Evolutionary conservation across 106 monocot genomes (phyloP), one percentile per base, ranked within the genome.

Genomic region (Dendrobium catenatum): DNA sequence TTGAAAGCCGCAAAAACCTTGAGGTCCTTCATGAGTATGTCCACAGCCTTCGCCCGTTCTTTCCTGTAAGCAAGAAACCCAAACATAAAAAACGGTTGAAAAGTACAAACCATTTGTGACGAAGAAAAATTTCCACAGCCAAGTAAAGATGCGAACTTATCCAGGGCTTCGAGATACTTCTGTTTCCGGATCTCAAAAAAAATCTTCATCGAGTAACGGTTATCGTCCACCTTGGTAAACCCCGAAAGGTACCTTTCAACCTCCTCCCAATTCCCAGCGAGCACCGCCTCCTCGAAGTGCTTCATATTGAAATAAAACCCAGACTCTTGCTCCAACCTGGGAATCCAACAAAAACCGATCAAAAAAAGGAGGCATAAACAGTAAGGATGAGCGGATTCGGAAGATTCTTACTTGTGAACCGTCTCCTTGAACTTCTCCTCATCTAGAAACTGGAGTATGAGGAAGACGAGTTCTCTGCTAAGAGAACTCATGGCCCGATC

Each of bases 151-250:
- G 75, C 8, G 64, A 33, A 90, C 89, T 83, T 87, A 29, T 90
- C 89, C 4, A 90, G 78, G 61, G 89, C 89, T 76, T 90, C 89
- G 20, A 90, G 85, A 73, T 90, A 90, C 85, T 90, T 87, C 68
- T 90, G 89, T 80, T 85, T 87, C 79, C 87, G 82, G 78, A 90
- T 90, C 83, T 90, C 85, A 58, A 87, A 90, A 79, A 90, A 90
- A 33, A 90, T 83, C 79, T 87, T 90, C 89, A 90, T 90, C 42
- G 87, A 90, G 54, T 85, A 87, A 16, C 85, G 82, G 67, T 90
- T 87, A n/a, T 90, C 87, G 33, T 91, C 91, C 40, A 88, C 86
- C 80, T 91, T 86, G 1, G 88, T 91, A 49, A 91, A 91, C 9
- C 88, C 91, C 26, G 82, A 85, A 9, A 91, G 75, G 44, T 88